phyloP scores from a whole-genome alignment of 2,329 filamentous ascomycete genomes.

The Penicillium psychrosexuale region DNA sequence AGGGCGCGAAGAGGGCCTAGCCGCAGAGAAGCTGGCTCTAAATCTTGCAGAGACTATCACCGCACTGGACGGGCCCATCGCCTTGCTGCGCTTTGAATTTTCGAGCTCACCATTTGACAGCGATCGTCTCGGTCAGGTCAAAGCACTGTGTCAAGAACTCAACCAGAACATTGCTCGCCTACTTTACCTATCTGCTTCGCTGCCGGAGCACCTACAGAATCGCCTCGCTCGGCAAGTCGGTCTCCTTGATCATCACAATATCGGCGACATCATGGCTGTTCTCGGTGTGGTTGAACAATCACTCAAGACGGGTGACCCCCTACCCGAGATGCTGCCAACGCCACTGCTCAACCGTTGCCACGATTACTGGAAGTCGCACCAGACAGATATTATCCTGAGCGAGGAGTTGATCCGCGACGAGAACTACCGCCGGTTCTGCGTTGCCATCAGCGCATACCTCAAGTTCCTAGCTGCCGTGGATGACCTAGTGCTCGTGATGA shows the following conservation, averaged over 20 bases:
- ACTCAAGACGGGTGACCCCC: constrained; percentile 47
- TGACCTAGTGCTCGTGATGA: constrained; percentile 47
- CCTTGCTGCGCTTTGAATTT: constrained; percentile 39
- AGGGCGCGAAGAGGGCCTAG: constrained; percentile 20
- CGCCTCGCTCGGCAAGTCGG: constrained; percentile 41
- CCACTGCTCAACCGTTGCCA: constrained; percentile 44
- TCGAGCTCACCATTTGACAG: constrained; percentile 41
- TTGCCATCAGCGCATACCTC: constrained; percentile 46
- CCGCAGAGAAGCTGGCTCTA: constrained; percentile 32
- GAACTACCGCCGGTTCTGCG: constrained; percentile 48
- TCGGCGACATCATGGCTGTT: constrained; percentile 53
- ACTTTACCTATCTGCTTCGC: constrained; percentile 30
- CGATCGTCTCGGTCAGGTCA: constrained; percentile 31
- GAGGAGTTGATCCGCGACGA: constrained; percentile 40
- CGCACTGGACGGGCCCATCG: constrained; percentile 34
- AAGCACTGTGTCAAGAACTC: constrained; percentile 33
- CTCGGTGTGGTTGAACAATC: constrained; percentile 48
- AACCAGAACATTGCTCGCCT: constrained; percentile 37
- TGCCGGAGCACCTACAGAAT: constrained; percentile 42
- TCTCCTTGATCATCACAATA: constrained; percentile 43
- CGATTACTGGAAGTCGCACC: constrained; percentile 24
- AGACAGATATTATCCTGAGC: constrained; percentile 29
- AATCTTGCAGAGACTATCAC: constrained; percentile 33
- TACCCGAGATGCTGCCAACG: constrained; percentile 49
- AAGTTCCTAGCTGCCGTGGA: constrained; percentile 46